Evolutionary conservation across 2,329 filamentous ascomycete genomes (phyloP).

Genomic region (Alternaria angustiovoidea): DNA sequence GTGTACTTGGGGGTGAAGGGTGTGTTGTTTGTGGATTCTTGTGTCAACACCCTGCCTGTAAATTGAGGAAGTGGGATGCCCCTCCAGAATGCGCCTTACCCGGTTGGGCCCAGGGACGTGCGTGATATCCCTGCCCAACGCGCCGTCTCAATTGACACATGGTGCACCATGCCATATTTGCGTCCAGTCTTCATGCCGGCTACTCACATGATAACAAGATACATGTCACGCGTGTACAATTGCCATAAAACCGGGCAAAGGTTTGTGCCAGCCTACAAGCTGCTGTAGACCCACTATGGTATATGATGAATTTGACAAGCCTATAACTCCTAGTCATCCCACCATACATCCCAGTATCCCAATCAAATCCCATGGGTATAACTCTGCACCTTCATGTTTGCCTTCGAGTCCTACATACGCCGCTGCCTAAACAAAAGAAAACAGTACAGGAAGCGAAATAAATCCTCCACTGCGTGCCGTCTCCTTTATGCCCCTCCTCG

Average conservation of each 20-base stretch:
- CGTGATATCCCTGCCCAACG: constrained; percentile 14
- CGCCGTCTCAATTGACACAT: neutral
- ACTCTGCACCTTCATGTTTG: constrained; percentile 11
- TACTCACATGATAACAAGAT: neutral
- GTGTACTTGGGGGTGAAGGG: constrained; percentile 18
- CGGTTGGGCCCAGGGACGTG: constrained; percentile 21
- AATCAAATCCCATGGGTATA: constrained; percentile 22
- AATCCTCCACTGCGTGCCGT: neutral
- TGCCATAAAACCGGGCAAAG: neutral
- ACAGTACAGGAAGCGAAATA: constrained; percentile 2
- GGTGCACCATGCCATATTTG: neutral
- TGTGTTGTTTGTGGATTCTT: constrained; percentile 9
- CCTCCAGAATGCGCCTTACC: constrained; percentile 15
- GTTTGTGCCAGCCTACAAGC: neutral
- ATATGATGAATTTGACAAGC: constrained; percentile 7
- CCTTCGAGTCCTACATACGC: constrained; percentile 21
- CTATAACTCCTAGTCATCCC: constrained; percentile 13
- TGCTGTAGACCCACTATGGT: neutral
- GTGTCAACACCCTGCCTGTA: constrained; percentile 16
- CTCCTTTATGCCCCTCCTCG: constrained; percentile 4
- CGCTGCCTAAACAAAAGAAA: constrained; percentile 26
- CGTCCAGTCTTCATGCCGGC: neutral
- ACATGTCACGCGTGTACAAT: neutral
- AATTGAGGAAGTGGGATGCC: constrained; percentile 23
- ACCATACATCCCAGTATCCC: constrained; percentile 10